phyloP scores from a whole-genome alignment of 2,329 filamentous ascomycete genomes.

The Mollisia scopiformis region DNA sequence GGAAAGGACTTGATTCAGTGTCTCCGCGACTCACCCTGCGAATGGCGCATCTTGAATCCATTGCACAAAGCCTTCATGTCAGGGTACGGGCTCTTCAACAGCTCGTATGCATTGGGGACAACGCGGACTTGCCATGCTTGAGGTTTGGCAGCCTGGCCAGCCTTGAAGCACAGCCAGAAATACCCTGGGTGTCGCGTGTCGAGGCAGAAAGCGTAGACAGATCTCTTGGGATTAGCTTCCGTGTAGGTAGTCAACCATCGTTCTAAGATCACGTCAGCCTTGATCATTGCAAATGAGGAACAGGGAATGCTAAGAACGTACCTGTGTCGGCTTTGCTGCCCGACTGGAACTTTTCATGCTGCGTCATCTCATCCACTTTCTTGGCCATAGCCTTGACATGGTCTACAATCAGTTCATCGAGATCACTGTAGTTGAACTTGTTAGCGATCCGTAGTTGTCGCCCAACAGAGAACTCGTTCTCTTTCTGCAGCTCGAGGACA shows the following conservation, averaged over 20 bases:
- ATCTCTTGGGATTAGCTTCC: conserved; percentile 91
- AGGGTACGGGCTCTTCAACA: conserved; percentile 86
- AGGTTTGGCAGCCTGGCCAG: conserved; percentile 72
- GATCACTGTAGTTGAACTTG: conserved; percentile 90
- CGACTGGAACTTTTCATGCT: conserved; percentile 90
- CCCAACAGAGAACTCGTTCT: conserved; percentile 94
- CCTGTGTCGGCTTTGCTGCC: conserved; percentile 80
- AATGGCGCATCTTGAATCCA: conserved; percentile 73
- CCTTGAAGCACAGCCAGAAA: conserved; percentile 96
- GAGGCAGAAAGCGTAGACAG: conserved; percentile 94
- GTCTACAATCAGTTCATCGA: conserved; percentile 95
- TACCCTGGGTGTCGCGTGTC: conserved; percentile 91
- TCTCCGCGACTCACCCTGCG: neutral
- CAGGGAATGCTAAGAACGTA: conserved; percentile 57
- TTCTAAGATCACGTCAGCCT: conserved; percentile 54
- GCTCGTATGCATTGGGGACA: conserved; percentile 89
- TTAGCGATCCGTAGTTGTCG: conserved; percentile 82
- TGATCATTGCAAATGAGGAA: conserved; percentile 4
- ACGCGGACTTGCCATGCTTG: conserved; percentile 86
- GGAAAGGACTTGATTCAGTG: neutral
- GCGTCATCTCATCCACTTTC: conserved; percentile 96
- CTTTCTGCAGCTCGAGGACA: conserved; percentile 94
- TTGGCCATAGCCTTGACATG: conserved; percentile 97
- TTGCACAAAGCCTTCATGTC: conserved; percentile 96
- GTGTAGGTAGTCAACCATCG: conserved; percentile 96